Conservation (phyloP, 331 rosid genomes). For the Dryas integrifolia region DNA sequence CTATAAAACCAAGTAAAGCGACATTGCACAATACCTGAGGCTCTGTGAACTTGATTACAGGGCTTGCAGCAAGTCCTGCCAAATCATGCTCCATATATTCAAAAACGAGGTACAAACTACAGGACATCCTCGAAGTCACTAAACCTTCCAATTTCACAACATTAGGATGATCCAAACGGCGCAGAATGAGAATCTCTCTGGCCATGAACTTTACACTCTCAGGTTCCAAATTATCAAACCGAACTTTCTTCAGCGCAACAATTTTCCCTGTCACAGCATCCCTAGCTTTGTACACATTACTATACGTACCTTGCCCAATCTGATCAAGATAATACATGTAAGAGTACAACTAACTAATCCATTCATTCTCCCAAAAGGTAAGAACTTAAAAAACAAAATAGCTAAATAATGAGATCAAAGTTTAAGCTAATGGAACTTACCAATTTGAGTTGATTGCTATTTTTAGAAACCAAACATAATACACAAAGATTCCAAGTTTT, state of each 20-base stretch:
- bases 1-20: slow-evolving; percentile 19
- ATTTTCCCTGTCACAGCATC: slow-evolving; percentile 76
- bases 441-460: neutral
- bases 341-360: slow-evolving; percentile 16
- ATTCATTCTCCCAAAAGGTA: slow-evolving; percentile 10
- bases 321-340: slow-evolving; percentile 36
- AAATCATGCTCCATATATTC: slow-evolving; percentile 95
- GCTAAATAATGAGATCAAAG: slow-evolving; percentile 11
- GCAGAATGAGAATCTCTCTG: slow-evolving; percentile 86
- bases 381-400: neutral
- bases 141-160: slow-evolving; percentile 87
- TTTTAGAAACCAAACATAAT: slow-evolving; percentile 13
- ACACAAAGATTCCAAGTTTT: slow-evolving; percentile 5
- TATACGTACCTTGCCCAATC: slow-evolving; percentile 99
- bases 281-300: slow-evolving; percentile 98
- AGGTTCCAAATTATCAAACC: slow-evolving; percentile 98
- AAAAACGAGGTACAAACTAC: slow-evolving; percentile 90
- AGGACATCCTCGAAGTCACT: slow-evolving; percentile 94
- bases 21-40: slow-evolving; percentile 59
- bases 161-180: slow-evolving; percentile 94
- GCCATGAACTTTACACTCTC: slow-evolving; percentile 99
- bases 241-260: slow-evolving; percentile 93
- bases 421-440: neutral
- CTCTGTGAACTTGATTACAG: slow-evolving; percentile 76
- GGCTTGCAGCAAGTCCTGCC: slow-evolving; percentile 98